Conservation (phyloP, 768 basidiomycete species). For the Macrocybe gigantea region DNA sequence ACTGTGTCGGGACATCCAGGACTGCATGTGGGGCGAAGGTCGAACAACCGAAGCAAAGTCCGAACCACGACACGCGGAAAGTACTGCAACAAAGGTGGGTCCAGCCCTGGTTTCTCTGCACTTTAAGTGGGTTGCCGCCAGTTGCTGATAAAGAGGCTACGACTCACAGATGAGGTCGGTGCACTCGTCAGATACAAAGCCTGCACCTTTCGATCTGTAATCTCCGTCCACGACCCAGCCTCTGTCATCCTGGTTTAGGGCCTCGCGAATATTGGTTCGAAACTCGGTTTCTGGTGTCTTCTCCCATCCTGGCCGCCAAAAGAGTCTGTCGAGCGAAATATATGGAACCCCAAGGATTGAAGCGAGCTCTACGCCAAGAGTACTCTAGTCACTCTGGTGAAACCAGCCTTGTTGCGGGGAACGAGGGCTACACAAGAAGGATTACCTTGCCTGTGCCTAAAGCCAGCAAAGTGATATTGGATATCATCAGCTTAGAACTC, state of each 20-base stretch:
- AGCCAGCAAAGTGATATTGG: background rate
- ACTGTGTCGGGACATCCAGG: conserved; percentile 42
- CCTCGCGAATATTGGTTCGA: conserved; percentile 18
- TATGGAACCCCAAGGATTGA: conserved; percentile 35
- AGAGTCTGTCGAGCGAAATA: conserved; percentile 40
- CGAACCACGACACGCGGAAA: conserved; percentile 52
- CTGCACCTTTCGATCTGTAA: conserved; percentile 24
- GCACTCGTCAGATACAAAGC: conserved; percentile 27
- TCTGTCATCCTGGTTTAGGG: conserved; percentile 20
- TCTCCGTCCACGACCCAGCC: conserved; percentile 56
- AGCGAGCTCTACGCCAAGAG: conserved; percentile 39
- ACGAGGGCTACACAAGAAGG: background rate
- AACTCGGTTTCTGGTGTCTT: conserved; percentile 23
- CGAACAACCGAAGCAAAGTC: conserved; percentile 42
- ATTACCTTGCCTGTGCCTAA: conserved; percentile 27
- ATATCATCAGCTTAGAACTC: background rate
- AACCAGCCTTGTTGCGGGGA: background rate
- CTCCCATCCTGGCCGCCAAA: conserved; percentile 47
- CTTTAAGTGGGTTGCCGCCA: background rate
- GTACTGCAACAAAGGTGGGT: conserved; percentile 57
- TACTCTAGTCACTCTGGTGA: conserved; percentile 28
- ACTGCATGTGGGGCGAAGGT: conserved; percentile 32
- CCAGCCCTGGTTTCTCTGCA: conserved; percentile 43
- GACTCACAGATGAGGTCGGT: conserved; percentile 52
- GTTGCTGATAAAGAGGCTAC: background rate